These are phyloP conservation scores for Elongisporangium undulatum DNA, from an alignment of 352 stramenopile genomes.

Conservation along the genomic window DNA sequence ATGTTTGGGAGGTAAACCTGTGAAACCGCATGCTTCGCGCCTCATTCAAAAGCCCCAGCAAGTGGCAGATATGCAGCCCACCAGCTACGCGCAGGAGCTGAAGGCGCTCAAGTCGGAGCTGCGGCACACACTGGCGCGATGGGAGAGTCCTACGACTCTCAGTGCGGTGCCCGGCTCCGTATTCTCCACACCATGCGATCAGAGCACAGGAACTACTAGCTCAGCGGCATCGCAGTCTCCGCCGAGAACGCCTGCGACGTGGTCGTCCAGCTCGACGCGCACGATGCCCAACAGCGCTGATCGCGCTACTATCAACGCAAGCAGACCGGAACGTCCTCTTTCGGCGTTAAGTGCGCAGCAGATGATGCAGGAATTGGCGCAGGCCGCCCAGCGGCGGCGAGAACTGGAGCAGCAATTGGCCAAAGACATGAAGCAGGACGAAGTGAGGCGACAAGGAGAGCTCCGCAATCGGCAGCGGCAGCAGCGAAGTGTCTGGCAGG, in stretches of 20 bases:
- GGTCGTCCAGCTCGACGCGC: not conserved
- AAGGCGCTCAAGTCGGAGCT: constrained; percentile 60
- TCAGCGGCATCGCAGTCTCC: not conserved
- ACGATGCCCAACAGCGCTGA: not conserved
- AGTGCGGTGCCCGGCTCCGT: not conserved
- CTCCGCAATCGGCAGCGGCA: not conserved
- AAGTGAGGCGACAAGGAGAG: not conserved
- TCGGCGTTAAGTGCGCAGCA: constrained; percentile 19
- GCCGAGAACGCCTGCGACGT: constrained; percentile 6
- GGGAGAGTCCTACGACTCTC: constrained; percentile 5
- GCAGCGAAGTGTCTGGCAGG: constrained; percentile 17
- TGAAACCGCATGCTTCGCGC: not conserved
- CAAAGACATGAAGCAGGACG: constrained; percentile 21
- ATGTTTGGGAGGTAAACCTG: not conserved
- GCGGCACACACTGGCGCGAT: constrained; percentile 35
- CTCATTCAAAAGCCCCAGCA: not conserved
- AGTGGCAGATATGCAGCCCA: not conserved
- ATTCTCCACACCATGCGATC: not conserved
- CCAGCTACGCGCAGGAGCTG: constrained; percentile 36
- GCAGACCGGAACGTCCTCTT: constrained; percentile 3
- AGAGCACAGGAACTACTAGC: too few species aligned
- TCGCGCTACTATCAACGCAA: not conserved
- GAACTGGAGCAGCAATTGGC: constrained; percentile 33
- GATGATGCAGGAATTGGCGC: constrained; percentile 34
- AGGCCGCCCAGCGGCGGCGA: constrained; percentile 21